Percentiles rank a stretch among this genome's conserved stretches.
phyloP scores from a whole-genome alignment of 805 yeast genomes.

The Candida qinlingensis region DNA sequence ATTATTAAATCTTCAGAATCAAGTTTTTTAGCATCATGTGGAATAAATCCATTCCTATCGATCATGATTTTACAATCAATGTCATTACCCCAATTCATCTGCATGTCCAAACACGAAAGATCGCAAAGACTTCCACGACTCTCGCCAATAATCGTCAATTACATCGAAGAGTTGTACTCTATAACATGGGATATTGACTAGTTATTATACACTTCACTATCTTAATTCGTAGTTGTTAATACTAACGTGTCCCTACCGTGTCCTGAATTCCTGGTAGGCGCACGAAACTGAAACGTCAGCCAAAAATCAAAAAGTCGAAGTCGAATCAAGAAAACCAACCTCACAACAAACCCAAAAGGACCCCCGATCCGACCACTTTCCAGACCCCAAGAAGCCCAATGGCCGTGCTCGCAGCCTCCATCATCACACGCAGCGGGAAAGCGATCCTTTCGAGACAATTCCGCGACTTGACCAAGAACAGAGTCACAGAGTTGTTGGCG shows the following conservation, averaged over 20 bases:
- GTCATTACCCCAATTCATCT: conserved; percentile 6
- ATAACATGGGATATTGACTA: conserved; percentile 8
- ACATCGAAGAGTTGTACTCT: conserved; percentile 3
- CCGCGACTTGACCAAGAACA: conserved; percentile 74
- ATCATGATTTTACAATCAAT: conserved; percentile 4
- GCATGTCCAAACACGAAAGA: conserved; percentile 1
- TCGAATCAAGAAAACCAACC: background rate
- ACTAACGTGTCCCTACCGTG: background rate
- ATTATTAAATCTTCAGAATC: conserved; percentile 2
- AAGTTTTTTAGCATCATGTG: conserved; percentile 12
- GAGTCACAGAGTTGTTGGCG: conserved; percentile 80
- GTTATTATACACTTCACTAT: background rate
- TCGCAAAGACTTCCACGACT: background rate
- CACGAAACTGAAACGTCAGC: conserved; percentile 14
- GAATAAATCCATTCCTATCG: conserved; percentile 14
- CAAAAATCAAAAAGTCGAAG: conserved; percentile 2
- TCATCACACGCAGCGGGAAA: conserved; percentile 90
- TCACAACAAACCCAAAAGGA: background rate
- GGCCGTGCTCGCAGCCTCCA: conserved; percentile 91
- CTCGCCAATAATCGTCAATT: background rate
- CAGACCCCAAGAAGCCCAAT: conserved; percentile 22
- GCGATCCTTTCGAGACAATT: conserved; percentile 91
- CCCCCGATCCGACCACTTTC: background rate
- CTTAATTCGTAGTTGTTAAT: too few species aligned
- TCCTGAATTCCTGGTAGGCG: background rate